Conservation (phyloP, 176 grass and related monocot genomes). For the Elymus sibiricus region DNA sequence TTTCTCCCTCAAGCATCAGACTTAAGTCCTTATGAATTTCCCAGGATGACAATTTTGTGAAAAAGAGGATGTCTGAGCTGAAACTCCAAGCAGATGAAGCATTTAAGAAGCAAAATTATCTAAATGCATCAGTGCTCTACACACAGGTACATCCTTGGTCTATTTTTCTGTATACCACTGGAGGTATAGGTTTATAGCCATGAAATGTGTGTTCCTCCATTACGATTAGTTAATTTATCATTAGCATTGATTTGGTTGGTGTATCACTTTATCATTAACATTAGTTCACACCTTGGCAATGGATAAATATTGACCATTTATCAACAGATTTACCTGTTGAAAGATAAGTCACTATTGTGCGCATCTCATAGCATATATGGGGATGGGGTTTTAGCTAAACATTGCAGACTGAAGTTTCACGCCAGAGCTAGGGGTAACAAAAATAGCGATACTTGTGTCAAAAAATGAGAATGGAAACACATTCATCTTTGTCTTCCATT, state of each 20-base stretch:
- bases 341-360: neutral
- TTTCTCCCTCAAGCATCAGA: neutral
- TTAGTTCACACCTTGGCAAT: neutral
- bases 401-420: neutral
- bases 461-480: neutral
- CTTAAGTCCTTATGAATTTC: neutral
- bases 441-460: neutral
- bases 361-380: neutral
- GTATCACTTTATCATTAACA: neutral
- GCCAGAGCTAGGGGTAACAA: neutral
- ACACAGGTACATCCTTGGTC: neutral
- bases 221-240: neutral
- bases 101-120: slow-evolving; percentile 36
- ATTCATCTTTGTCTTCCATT: neutral
- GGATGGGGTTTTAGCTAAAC: neutral
- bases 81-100: slow-evolving; percentile 28
- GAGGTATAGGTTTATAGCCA: neutral
- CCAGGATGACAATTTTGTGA: slow-evolving; percentile 25
- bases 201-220: neutral
- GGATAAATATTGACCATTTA: neutral
- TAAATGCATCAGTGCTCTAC: slow-evolving; percentile 16
- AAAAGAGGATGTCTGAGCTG: slow-evolving; percentile 22
- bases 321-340: neutral
- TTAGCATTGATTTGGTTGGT: neutral
- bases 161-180: neutral